Base-by-base conservation (phyloP, 176 grass and related monocot genomes). In the Urochloa ruziziensis region DNA sequence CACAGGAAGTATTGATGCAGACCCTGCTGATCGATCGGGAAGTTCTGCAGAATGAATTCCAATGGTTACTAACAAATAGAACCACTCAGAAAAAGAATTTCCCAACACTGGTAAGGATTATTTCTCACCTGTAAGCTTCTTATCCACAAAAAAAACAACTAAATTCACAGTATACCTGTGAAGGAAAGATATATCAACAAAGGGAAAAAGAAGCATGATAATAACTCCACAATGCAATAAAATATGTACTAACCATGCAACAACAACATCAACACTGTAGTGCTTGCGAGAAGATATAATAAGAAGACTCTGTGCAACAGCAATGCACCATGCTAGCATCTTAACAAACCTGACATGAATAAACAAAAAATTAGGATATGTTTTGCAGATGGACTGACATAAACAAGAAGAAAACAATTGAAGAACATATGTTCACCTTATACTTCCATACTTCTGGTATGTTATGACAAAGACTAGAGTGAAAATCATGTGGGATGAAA, bases 401-500 rank as follows among this genome's bases (percentile, higher is more conserved):
- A 62, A 52, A 39, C 44, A 39, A 48, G 1, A 46, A 82, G 71
- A 57, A 12, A 73, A 7, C 6, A 79, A n/a, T 0, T 71, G 29
- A 29, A 23, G 36, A 51, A 61, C 10, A 63, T 62, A 63, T 64
- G 6, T 6, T 78, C 64, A 88, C 86, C 85, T 92, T 89, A 85
- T 84, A 68, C 79, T 86, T 40, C 94, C 94, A 84, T 97, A 97
- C 74, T 97, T 97, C 47, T 97, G 89, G 56, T 94, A 97, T 27
- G 94, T 94, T 79, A 76, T 44, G 23, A 94, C 86, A 82, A 94
- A 97, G 9, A 92, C 89, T 54, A 97, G 77, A 59, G 83, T 97
- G 57, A 97, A 97, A 79, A 97, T 97, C 94, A 94, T 97, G 82
- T 97, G 94, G 10, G 94, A 97, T 54, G 94, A 97, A 81, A 97